A percentile compares a stretch with the other conserved stretches of the same genome.
Evolutionary conservation across 352 stramenopile species (phyloP).

Genomic region (Phytophthora pluvialis): DNA sequence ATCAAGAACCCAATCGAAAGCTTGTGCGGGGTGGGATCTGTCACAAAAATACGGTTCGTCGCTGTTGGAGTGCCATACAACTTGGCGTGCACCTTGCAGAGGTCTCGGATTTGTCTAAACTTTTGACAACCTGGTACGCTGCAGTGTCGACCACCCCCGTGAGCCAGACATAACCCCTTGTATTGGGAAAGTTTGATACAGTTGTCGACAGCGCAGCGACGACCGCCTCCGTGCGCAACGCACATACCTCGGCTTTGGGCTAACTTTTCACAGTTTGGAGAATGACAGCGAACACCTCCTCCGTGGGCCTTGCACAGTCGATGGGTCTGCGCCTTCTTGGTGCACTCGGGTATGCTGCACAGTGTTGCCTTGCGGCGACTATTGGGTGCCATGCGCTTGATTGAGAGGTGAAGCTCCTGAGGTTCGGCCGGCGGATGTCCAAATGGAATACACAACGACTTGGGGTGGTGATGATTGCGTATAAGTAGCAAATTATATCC

Average conservation of each 20-base stretch:
- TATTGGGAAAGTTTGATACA: slow-evolving; percentile 18
- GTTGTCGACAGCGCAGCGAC: not conserved
- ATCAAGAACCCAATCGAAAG: slow-evolving; percentile 4
- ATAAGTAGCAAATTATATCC: not conserved
- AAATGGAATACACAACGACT: not conserved
- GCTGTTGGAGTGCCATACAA: not conserved
- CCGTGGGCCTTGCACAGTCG: slow-evolving; percentile 12
- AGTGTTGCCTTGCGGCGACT: not conserved
- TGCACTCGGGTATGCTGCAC: slow-evolving; percentile 4
- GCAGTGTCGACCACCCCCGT: slow-evolving; percentile 14
- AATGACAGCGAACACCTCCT: not conserved
- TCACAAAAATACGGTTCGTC: not conserved
- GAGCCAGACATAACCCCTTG: slow-evolving; percentile 1
- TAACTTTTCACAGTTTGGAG: slow-evolving; percentile 1
- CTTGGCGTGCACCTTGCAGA: slow-evolving; percentile 15
- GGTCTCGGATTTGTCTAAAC: slow-evolving; percentile 12
- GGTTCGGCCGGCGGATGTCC: not conserved
- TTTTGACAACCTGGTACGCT: slow-evolving; percentile 12
- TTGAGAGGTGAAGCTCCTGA: not conserved
- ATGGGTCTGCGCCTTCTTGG: slow-evolving; percentile 1
- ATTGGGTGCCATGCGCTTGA: not conserved
- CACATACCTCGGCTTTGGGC: not conserved
- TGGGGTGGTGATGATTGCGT: not conserved
- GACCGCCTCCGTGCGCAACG: slow-evolving; percentile 4
- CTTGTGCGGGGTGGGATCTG: not conserved